A percentile compares a stretch with the other conserved stretches of the same genome.
phyloP scores from a whole-genome alignment of 768 basidiomycete species.

The Scleroderma citrinum region DNA sequence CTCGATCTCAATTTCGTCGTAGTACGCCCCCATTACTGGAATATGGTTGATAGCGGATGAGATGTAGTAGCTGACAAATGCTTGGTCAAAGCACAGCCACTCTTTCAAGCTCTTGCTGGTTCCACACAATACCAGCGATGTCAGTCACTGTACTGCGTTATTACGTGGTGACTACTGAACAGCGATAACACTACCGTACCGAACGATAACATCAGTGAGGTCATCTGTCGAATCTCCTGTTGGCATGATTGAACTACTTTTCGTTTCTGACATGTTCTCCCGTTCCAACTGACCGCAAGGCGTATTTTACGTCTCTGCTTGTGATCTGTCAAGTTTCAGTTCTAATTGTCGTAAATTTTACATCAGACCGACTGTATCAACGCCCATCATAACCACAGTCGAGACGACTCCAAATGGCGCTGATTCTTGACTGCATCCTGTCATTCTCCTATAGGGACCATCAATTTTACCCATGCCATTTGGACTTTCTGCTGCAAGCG shows the following conservation, averaged over 20 bases:
- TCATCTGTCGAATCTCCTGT: background rate
- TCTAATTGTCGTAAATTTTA: no score
- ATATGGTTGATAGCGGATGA: no score
- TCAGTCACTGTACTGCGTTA: no score
- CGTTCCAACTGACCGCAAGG: no score
- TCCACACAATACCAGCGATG: no score
- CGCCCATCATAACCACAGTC: no score
- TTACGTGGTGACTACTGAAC: no score
- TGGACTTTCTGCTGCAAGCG: background rate
- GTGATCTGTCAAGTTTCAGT: no score
- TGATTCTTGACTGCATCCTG: background rate
- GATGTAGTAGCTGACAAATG: background rate
- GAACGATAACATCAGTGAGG: constrained; percentile 6
- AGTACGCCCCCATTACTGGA: constrained; percentile 71
- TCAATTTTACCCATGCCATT: background rate
- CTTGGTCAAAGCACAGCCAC: background rate
- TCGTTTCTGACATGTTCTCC: background rate
- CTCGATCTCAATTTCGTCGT: constrained; percentile 97
- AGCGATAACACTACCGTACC: background rate
- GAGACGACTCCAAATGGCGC: background rate
- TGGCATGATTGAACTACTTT: background rate
- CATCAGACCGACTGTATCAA: no score
- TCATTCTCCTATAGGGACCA: background rate
- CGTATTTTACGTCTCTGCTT: no score
- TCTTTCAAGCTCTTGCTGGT: no score